Conservation (phyloP, 129 eudicot species). For the Flaveria sonorensis region DNA sequence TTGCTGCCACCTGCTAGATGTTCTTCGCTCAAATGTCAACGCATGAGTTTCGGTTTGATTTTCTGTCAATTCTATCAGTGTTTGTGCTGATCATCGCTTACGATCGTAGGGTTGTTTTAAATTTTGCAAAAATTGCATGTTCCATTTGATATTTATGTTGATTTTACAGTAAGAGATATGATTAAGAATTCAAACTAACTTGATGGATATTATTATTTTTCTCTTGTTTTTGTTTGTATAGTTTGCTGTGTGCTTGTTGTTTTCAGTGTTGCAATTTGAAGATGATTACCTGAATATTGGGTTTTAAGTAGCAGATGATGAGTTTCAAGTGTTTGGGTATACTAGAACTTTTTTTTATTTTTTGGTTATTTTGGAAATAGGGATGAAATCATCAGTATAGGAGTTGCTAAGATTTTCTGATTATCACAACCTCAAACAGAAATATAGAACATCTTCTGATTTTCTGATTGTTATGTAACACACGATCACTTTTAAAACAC, state of each 20-base stretch:
- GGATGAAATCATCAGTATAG: not conserved
- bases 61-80: not conserved
- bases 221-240: not conserved
- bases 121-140: not conserved
- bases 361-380: not conserved
- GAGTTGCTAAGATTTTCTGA: not conserved
- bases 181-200: not conserved
- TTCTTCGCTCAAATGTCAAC: constrained; percentile 6
- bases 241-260: not conserved
- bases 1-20: not conserved
- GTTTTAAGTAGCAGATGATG: not conserved
- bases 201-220: not conserved
- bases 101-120: not conserved
- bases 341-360: too few species aligned
- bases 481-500: not conserved
- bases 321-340: not conserved
- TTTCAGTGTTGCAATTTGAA: not conserved
- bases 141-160: not conserved
- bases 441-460: not conserved
- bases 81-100: constrained; percentile 5
- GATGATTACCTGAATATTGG: not conserved
- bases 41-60: not conserved
- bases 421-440: not conserved
- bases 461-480: not conserved
- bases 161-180: not conserved